Base-by-base conservation (phyloP, 2,329 filamentous ascomycete genomes). In the Talaromyces albobiverticillius region DNA sequence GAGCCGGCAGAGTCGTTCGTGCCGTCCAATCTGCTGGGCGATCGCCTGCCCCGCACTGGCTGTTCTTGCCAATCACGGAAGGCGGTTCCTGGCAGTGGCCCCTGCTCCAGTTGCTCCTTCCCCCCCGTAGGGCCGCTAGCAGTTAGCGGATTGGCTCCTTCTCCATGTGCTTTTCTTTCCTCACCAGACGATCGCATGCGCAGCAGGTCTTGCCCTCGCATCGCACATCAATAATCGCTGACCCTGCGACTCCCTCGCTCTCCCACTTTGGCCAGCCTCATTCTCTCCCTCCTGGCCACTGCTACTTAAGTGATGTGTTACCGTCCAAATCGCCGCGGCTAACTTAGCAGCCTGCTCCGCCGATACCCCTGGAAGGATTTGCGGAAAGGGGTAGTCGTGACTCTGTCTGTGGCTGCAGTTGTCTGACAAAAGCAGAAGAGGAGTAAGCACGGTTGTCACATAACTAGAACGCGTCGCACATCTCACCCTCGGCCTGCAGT, bases 311-410 rank as follows among this genome's bases (percentile, higher is more conserved):
- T 51, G 38, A 51, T 51, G 48, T 18, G 40, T 51, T 41, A 13
- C 25, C 31, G 34, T 26, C 48, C n/a, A 18, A 22, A 34, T 22
- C 38, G 48, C 48, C 23, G 38, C 18, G 22, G 48, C 48, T 36
- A 20, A 26, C 36, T 23, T 13, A 26, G 46, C 46, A 25, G 31
- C 45, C 46, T 31, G 36, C 32, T 38, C 46, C 46, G 26, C 48
- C 32, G 31, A 52, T 46, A 46, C 50, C 50, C 50, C 50, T 52
- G 50, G 41, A 45, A 52, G 46, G 50, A 25, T 20, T 52, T 32
- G 29, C 49, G 31, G 40, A 52, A 52, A 52, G 50, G 50, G 50
- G 50, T 52, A 42, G 18, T 14, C 23, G 14, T n/a, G n/a, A 34
- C 29, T 40, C 36, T 18, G 36, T 16, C 36, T 2, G n/a, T 22